Base-by-base conservation (phyloP, 129 eudicot genomes). In the Calendula officinalis region DNA sequence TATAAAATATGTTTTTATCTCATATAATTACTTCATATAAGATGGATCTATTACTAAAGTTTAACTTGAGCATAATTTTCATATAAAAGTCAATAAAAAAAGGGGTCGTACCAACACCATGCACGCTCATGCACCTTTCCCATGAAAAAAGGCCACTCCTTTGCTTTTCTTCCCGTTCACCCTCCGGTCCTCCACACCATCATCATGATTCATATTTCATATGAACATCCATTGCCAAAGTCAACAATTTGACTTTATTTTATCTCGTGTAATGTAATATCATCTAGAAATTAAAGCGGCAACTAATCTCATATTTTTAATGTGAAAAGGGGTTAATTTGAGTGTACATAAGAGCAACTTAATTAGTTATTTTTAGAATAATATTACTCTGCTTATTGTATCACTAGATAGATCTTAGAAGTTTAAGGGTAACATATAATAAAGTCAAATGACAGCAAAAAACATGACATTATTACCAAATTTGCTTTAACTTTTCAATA, bases 91-190 rank as follows among this genome's bases (percentile, higher is more conserved):
- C 15, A 71, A 53, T 12, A 5, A n/a, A 48, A 63, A 60, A 17
- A 5, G 13, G n/a, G 42, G 61, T 41, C 69, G 86, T 76, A 81
- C 86, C 60, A 72, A 76, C 48, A 76, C 67, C 86, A 81, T 81
- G 86, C 86, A 81, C 86, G 86, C 86, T 81, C 82, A 81, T 76
- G 81, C 76, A 41, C 77, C 81, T 75, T 75, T 65, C 70, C 77
- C 62, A 62, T 49, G 69, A 81, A 75, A 79, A 72, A 70, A 66
- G 65, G 60, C 66, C 60, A 67, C 47, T 43, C 45, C 43, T 60
- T 42, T 56, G 11, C 16, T 7, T 32, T 38, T 22, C 56, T 9
- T 10, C 32, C 45, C 62, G 35, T 49, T 37, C 63, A 12, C 43
- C 22, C 64, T 22, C 30, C 30, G 30, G 30, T 22, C 30, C 30